Base-by-base conservation (phyloP, 371 early-diverging fungal species). In the Mortierella sp. region DNA sequence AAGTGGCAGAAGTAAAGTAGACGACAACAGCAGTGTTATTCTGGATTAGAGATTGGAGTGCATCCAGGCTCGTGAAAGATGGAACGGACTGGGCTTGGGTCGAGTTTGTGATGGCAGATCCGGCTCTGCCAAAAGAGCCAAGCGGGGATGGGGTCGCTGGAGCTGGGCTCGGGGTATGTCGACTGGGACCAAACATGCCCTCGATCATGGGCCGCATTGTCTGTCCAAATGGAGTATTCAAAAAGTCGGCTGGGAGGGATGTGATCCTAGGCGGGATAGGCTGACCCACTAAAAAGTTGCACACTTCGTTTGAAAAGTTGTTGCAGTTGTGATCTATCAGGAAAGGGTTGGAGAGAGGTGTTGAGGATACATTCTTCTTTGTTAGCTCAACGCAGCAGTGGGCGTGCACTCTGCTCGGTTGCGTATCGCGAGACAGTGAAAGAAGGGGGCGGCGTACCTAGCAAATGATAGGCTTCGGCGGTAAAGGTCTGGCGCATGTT, bases 381-480 rank as follows among this genome's bases (percentile, higher is more conserved):
- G 7, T 21, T 50, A 21, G 21, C 6, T n/a, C 14, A 50, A 5
- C 14, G 14, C 16, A 14, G 5, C 50, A 14, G 4, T 4, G n/a
- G 16, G 4, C 14, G n/a, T 50, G 16, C 2, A n/a, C 14, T 50
- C 14, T 46, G 46, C 37, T 37, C 37, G 3, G 37, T 37, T 9
- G 37, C n/a, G n/a, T n/a, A n/a, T n/a, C n/a, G n/a, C n/a, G n/a
- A n/a, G n/a, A n/a, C n/a, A n/a, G n/a, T n/a, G n/a, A n/a, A n/a
- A n/a, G n/a, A n/a, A n/a, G n/a, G n/a, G n/a, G n/a, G n/a, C 5
- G 5, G 18, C 57, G 45, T 64, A 72, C 95, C 94, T 25, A 97
- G 85, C 48, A 97, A 75, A 76, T 97, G 96, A 69, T 97, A 97
- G 67, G 91, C 91, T 18, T 92, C 95, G 0, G 92, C 90, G 4